Evolutionary conservation across 768 basidiomycete species (phyloP), one percentile per base, ranked within the genome.

Genomic region (Gloeostereum incarnatum): DNA sequence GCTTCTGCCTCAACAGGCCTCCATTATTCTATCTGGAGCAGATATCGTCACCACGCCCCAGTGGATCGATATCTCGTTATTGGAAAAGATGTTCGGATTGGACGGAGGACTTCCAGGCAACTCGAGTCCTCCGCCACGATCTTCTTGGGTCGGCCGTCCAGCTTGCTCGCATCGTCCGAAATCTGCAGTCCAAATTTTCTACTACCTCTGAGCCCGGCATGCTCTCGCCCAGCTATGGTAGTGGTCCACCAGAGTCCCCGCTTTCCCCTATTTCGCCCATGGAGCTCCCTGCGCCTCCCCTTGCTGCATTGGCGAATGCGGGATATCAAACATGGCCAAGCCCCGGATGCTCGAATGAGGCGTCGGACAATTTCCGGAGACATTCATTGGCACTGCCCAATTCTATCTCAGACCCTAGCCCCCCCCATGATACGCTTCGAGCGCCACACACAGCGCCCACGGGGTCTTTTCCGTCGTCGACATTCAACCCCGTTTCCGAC

Each of bases 31-130:
- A 71, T 51, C 55, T 81, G 41, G 79, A 86, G 51, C 62, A 64
- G 31, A 46, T 62, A 8, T 46, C 55, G 2, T 49, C 58, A 5
- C 52, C 62, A 8, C 46, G 46, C 8, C 40, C 53, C 13, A 54
- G 58, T 29, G 59, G 59, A n/a, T 41, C 57, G 4, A 43, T 57
- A 16, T 35, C 52, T 0, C 68, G 68, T 19, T 47, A 63, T 9
- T 88, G 85, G 85, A 75, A 73, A 46, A 58, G 63, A 20, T 81
- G 78, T 50, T 58, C 65, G 6, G 85, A 88, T 51, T 88, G 84
- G 84, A 88, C 85, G 0, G 81, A 86, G 52, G 74, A 68, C 35
- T 67, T 66, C 32, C 82, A 86, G 50, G 85, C 81, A 2, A 72
- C 75, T 6, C 66, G 64, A 6, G 65, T 80, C 11, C 54, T 85